phyloP scores from a whole-genome alignment of 768 basidiomycete genomes.

The Strobilomyces dryophilus region DNA sequence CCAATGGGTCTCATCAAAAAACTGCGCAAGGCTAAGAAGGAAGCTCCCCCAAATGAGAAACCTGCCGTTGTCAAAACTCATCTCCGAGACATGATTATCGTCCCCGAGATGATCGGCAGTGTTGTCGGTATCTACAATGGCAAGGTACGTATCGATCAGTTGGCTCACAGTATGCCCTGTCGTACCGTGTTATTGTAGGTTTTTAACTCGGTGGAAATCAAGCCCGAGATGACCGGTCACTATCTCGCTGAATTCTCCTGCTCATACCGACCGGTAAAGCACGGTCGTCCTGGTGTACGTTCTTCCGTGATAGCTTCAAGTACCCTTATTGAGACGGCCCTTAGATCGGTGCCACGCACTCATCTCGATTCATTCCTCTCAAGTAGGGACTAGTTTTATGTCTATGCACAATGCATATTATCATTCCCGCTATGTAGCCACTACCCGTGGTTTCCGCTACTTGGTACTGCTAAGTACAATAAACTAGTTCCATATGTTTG shows the following conservation, averaged over 20 bases:
- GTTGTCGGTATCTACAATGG: slow-evolving; percentile 99
- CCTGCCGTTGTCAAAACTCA: slow-evolving; percentile 99
- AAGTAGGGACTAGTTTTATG: slow-evolving; percentile 58
- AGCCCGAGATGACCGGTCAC: slow-evolving; percentile 99
- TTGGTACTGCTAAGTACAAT: too few relatives aligned
- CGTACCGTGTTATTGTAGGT: slow-evolving; percentile 41
- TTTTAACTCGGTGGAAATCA: slow-evolving; percentile 97
- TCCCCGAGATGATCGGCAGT: slow-evolving; percentile 99
- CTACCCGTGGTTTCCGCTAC: too few relatives aligned
- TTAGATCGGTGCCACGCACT: slow-evolving; percentile 89
- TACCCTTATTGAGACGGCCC: slow-evolving; percentile 12
- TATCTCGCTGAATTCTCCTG: slow-evolving; percentile 97
- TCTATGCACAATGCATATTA: slow-evolving; percentile 36
- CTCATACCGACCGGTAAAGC: slow-evolving; percentile 98
- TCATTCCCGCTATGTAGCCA: too few relatives aligned
- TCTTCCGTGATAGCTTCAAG: background rate
- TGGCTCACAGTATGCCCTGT: background rate
- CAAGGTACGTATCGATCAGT: slow-evolving; percentile 52
- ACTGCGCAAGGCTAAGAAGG: slow-evolving; percentile 99
- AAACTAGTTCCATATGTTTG: too few relatives aligned
- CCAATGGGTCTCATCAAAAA: slow-evolving; percentile 99
- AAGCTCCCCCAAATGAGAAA: slow-evolving; percentile 98
- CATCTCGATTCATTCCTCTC: slow-evolving; percentile 91
- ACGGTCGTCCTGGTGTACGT: slow-evolving; percentile 98
- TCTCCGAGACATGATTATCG: slow-evolving; percentile 99